Base-by-base conservation (phyloP, 129 eudicot species). In the Cynara cardunculus region DNA sequence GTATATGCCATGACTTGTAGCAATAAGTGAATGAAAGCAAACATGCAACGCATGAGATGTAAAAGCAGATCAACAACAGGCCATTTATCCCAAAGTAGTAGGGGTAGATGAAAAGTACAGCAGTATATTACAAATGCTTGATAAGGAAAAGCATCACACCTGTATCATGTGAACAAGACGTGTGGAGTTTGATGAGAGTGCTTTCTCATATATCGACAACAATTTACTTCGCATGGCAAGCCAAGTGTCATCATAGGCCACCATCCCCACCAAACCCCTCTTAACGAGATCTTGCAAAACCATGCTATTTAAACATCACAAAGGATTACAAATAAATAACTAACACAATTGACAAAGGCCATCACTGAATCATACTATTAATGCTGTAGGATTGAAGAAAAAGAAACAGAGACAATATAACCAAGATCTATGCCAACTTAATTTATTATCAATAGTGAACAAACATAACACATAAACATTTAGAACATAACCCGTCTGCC, bases 261-360 rank as follows among this genome's bases (percentile, higher is more conserved):
- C 74, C 77, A 85, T 87, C 76, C 85, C 89, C 13, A 89, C 87
- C 79, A 87, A 78, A 79, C 90, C 79, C 86, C 85, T 84, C 88
- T 85, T 90, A 31, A 95, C 91, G 85, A 95, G 92, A 89, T 87
- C 94, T 92, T 89, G 92, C 89, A 92, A 83, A 86, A 87, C 89
- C 92, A 83, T 73, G 87, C 98, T 94, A 89, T 78, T 49, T 65
- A 87, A 78, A 92, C 82, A 90, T 85, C 81, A 84, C 79, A 78
- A 87, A 27, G 79, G 67, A 82, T 75, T 65, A 64, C 70, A 70
- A 77, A 81, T 85, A 82, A 84, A 56, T 77, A 77, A 46, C 69
- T 27, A 82, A 84, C 74, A 73, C 25, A 62, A 18, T 25, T 82
- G 32, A 46, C 49, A 37, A 71, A 25, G 71, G 34, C 71, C 62